Evolutionary conservation across 139 green algal genomes (phyloP), one percentile per base, ranked within the genome.

Genomic region (Zygnema cylindricum): DNA sequence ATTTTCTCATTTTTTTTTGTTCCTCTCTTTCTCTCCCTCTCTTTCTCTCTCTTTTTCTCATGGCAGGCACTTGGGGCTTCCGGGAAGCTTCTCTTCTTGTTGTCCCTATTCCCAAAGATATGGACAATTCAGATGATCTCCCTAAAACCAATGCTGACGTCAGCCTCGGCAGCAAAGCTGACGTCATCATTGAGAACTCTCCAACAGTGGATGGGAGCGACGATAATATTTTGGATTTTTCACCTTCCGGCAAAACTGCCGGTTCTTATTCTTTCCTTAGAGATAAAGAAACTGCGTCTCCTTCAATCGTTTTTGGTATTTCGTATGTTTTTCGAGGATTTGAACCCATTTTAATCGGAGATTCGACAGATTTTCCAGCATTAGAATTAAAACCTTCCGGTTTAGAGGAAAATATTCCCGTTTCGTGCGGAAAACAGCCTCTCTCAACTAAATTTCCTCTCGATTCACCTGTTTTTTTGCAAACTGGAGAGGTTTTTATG

Each of bases 11-110:
- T n/a, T n/a, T n/a, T n/a, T n/a, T n/a, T n/a, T n/a, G n/a, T n/a
- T n/a, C n/a, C n/a, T n/a, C n/a, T n/a, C n/a, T n/a, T n/a, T n/a
- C n/a, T n/a, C n/a, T n/a, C n/a, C n/a, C n/a, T n/a, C n/a, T n/a
- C n/a, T n/a, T n/a, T n/a, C n/a, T n/a, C n/a, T n/a, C n/a, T n/a
- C n/a, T n/a, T n/a, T n/a, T n/a, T n/a, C n/a, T n/a, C n/a, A n/a
- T n/a, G n/a, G 71, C 71, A 79, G 71, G 71, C 71, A 79, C 71
- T 7, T 79, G 71, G 71, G 11, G 71, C 11, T 43, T 79, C 36
- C 11, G 21, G 36, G 71, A 79, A 43, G 71, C 71, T 41, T 79
- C 71, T 7, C 36, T 79, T 43, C 36, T 43, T 23, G 71, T 79
- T 7, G 36, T 79, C 16, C 71, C 71, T 16, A 79, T 79, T 16